These are phyloP conservation scores for Apiospora malaysiana DNA, from an alignment of 2,329 filamentous ascomycete genomes.

Conservation along the genomic window DNA sequence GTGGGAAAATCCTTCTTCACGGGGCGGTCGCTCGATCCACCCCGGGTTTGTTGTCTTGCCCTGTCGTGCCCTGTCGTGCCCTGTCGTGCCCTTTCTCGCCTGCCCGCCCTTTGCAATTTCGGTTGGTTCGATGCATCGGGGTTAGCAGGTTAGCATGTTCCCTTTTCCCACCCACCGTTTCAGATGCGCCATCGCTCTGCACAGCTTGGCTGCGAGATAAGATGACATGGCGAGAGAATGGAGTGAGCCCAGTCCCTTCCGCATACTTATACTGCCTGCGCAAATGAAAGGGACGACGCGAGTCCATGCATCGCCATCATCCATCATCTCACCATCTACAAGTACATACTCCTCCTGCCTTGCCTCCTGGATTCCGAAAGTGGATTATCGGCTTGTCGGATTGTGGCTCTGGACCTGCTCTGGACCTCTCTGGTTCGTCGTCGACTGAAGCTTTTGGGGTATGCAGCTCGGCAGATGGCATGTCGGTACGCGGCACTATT, in stretches of 20 bases:
- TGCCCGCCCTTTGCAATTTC: not conserved
- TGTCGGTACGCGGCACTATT: not conserved
- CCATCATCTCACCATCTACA: not conserved
- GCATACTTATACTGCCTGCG: too few relatives aligned
- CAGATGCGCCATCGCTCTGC: not conserved
- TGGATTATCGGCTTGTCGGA: not conserved
- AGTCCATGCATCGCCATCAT: not conserved
- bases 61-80: not conserved
- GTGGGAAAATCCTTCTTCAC: not conserved
- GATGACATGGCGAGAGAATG: conserved; percentile 15
- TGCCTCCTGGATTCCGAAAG: too few relatives aligned
- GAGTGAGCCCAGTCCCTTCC: not conserved
- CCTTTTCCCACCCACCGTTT: not conserved
- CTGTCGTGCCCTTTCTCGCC: too few relatives aligned
- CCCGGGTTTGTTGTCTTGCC: not conserved
- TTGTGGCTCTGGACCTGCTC: too few relatives aligned
- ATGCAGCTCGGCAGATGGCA: not conserved
- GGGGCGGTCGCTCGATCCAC: not conserved
- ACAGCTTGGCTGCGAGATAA: not conserved
- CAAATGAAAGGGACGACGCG: conserved; percentile 8
- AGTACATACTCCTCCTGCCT: too few relatives aligned
- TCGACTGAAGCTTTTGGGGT: not conserved
- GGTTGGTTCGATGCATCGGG: not conserved
- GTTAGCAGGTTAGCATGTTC: conserved; percentile 6
- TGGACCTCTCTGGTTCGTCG: too few relatives aligned